These are phyloP conservation scores for Moringa oleifera DNA, from an alignment of 345 rosid genomes.

Conservation along the genomic window DNA sequence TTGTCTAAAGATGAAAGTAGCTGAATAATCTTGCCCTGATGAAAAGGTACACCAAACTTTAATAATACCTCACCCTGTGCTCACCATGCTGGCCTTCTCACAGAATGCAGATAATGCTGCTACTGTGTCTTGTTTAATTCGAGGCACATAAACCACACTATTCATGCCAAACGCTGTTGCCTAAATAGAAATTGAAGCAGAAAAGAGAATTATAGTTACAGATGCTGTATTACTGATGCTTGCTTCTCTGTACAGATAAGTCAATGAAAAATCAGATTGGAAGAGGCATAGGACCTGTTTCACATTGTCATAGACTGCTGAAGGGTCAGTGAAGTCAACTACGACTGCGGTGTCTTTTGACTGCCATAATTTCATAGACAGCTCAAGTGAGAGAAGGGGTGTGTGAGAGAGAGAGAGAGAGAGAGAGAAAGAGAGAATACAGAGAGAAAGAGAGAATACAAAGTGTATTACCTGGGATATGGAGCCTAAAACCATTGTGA, in stretches of 20 bases:
- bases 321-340: slow-evolving; percentile 76
- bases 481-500: slow-evolving; percentile 91
- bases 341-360: slow-evolving; percentile 82
- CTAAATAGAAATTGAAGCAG: slow-evolving; percentile 17
- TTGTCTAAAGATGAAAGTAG: not conserved
- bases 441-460: not conserved
- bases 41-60: slow-evolving; percentile 6
- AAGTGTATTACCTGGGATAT: slow-evolving; percentile 67
- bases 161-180: slow-evolving; percentile 89
- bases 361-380: slow-evolving; percentile 31
- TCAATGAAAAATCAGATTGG: too few species aligned
- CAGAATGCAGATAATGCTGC: slow-evolving; percentile 73
- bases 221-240: not conserved
- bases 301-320: slow-evolving; percentile 85
- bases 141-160: slow-evolving; percentile 72
- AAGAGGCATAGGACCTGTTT: slow-evolving; percentile 52
- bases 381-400: not conserved
- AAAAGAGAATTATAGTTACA: not conserved
- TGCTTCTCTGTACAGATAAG: too few species aligned
- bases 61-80: slow-evolving; percentile 76
- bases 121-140: slow-evolving; percentile 58
- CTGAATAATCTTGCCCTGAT: not conserved
- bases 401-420: not conserved
- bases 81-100: slow-evolving; percentile 98
- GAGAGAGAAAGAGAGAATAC: slow-evolving; percentile 2